A percentile compares a stretch with the other conserved stretches of the same genome.
Conservation (phyloP, 2,329 filamentous ascomycete species). For the Sphaceloma murrayae region DNA sequence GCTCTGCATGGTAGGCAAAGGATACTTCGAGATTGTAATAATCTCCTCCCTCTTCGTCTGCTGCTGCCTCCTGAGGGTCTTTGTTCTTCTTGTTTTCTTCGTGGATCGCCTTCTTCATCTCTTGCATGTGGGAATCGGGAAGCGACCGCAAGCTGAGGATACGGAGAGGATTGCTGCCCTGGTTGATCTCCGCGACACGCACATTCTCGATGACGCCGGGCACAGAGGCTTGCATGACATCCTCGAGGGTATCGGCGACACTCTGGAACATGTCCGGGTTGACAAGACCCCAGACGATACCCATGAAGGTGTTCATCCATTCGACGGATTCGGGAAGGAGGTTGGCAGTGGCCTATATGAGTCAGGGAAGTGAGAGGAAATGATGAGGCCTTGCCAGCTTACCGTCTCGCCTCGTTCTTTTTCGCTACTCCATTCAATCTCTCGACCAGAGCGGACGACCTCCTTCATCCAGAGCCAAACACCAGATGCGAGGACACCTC, state of each 20-base stretch:
- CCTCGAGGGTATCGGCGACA: constrained; percentile 85
- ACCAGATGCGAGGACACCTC: constrained; percentile 60
- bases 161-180: constrained; percentile 81
- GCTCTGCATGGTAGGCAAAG: constrained; percentile 82
- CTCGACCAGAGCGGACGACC: constrained; percentile 68
- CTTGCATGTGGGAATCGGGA: constrained; percentile 68
- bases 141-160: constrained; percentile 80
- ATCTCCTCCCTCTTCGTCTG: constrained; percentile 80
- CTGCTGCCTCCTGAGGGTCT: constrained; percentile 76
- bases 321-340: constrained; percentile 81
- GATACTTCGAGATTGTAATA: constrained; percentile 90
- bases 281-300: constrained; percentile 78
- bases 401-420: constrained; percentile 71
- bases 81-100: constrained; percentile 70
- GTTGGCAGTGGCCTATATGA: constrained; percentile 61
- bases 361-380: no score
- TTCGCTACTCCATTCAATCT: constrained; percentile 82
- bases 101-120: constrained; percentile 72
- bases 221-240: constrained; percentile 94
- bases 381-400: no score
- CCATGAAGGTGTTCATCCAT: constrained; percentile 88
- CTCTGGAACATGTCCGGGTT: constrained; percentile 93
- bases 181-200: constrained; percentile 86
- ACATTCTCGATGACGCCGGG: constrained; percentile 89
- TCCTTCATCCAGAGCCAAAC: constrained; percentile 89